A percentile compares a stretch with the other conserved stretches of the same genome.
phyloP scores from a whole-genome alignment of 306 rosid genomes.

The Trifolium fragiferum region DNA sequence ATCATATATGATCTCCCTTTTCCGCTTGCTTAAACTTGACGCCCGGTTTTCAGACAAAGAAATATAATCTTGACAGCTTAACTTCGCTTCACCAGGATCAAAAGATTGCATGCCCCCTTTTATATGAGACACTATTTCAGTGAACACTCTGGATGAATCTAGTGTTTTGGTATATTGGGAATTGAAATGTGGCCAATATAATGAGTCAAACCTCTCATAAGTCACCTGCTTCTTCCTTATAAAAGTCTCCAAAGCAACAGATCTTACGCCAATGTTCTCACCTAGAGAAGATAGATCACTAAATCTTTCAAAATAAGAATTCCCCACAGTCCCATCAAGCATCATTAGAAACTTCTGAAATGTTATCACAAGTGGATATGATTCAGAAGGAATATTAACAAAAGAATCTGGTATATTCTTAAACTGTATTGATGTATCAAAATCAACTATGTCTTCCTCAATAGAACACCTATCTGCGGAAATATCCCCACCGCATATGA shows the following conservation, averaged over 20 bases:
- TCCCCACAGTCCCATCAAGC: conserved; percentile 75
- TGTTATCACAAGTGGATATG: conserved; percentile 74
- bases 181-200: conserved; percentile 79
- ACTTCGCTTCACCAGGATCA: conserved; percentile 52
- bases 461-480: conserved; percentile 28
- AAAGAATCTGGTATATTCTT: conserved; percentile 64
- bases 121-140: conserved; percentile 73
- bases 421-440: conserved; percentile 56
- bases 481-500: conserved; percentile 43
- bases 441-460: conserved; percentile 57
- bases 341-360: conserved; percentile 79
- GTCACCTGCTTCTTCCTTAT: conserved; percentile 67
- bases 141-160: conserved; percentile 66
- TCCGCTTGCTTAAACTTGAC: conserved; percentile 51
- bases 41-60: conserved; percentile 49
- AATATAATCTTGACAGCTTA: conserved; percentile 56
- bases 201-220: conserved; percentile 63
- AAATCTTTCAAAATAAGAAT: conserved; percentile 74
- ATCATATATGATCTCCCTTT: conserved; percentile 61
- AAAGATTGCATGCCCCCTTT: conserved; percentile 61
- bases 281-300: conserved; percentile 31
- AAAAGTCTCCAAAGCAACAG: conserved; percentile 57
- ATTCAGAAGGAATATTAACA: conserved; percentile 48
- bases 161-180: conserved; percentile 57
- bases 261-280: conserved; percentile 45